A percentile compares a stretch with the other conserved stretches of the same genome.
Evolutionary conservation across 1,284 basidiomycete species (phyloP).

Genomic region (Pascua guehoae): DNA sequence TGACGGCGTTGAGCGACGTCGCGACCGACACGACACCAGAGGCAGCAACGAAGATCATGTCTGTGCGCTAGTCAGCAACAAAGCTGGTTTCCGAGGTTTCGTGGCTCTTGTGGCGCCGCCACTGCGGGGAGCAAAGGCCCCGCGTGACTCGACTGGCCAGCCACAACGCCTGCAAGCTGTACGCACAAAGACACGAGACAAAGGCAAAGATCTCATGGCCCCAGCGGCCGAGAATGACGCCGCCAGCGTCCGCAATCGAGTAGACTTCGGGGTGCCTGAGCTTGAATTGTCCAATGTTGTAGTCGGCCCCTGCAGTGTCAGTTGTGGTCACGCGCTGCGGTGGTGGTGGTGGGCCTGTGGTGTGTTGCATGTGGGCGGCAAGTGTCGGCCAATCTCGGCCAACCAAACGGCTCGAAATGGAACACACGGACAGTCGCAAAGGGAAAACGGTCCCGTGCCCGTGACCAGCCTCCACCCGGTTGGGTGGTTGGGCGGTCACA

Average conservation of each 20-base stretch:
- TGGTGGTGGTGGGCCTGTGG: too few species aligned
- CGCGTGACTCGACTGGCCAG: not conserved
- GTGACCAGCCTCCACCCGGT: too few species aligned
- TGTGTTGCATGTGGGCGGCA: not conserved
- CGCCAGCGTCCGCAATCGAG: constrained; percentile 27
- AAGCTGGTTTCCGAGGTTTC: too few species aligned
- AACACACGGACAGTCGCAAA: not conserved
- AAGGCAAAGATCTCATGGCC: constrained; percentile 13
- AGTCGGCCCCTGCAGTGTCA: not conserved
- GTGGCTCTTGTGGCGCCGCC: too few species aligned
- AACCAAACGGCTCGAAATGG: not conserved
- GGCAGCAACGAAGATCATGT: constrained; percentile 30
- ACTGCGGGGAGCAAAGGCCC: not conserved
- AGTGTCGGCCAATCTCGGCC: not conserved
- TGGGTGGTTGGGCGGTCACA: too few species aligned
- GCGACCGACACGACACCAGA: constrained; percentile 36
- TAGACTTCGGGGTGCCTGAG: constrained; percentile 18
- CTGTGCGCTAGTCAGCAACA: not conserved
- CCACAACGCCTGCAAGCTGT: too few species aligned
- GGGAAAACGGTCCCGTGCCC: too few species aligned
- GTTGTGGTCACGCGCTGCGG: too few species aligned
- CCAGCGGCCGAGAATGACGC: constrained; percentile 12
- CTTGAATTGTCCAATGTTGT: constrained; percentile 18
- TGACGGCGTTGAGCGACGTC: constrained; percentile 48
- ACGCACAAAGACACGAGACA: constrained; percentile 9